Evolutionary conservation across 2,329 filamentous ascomycete genomes (phyloP), one percentile per base, ranked within the genome.

Genomic region (Pezicula radicicola): DNA sequence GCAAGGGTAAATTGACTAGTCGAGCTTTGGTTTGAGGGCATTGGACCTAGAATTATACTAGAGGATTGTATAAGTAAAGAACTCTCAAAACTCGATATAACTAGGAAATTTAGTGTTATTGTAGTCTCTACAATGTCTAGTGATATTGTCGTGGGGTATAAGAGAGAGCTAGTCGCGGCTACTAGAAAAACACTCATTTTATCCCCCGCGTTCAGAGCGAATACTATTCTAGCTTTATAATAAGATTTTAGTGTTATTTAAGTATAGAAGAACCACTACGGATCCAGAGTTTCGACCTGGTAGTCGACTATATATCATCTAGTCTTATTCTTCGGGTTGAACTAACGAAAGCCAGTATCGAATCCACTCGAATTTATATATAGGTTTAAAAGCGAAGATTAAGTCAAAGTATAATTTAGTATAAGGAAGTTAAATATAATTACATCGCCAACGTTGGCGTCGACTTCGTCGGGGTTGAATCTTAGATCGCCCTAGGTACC

Each of bases 331-430:
- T 87, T 80, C 49, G 78, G 70, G 74, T 89, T 90, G 60, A 84
- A 67, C 70, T 78, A 73, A 75, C 88, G 53, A 52, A 59, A 88
- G 46, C 84, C 84, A 13, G 85, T 87, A 72, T 89, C 83, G 73
- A 87, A 81, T 52, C 85, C 86, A 45, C 78, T 79, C 4, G 73
- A 76, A 49, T 77, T 70, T 48, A 77, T 74, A 71, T 87, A 91
- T 9, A 87, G 87, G 2, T 72, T 72, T 46, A 74, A 75, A 61
- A 90, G 89, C 15, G 76, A 72, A 33, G 86, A 89, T 70, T 90
- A 86, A 1, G 85, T 87, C 50, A 81, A 83, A 19, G 85, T 88
- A 75, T 90, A 87, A 76, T 89, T 90, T 68, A 78, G 75, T 61
- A 78, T 77, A 68, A 85, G 75, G 75, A 90, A 90, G 59, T 80